Base-by-base conservation (phyloP, 1,139 yeast species). In the Geotrichum siamense region DNA sequence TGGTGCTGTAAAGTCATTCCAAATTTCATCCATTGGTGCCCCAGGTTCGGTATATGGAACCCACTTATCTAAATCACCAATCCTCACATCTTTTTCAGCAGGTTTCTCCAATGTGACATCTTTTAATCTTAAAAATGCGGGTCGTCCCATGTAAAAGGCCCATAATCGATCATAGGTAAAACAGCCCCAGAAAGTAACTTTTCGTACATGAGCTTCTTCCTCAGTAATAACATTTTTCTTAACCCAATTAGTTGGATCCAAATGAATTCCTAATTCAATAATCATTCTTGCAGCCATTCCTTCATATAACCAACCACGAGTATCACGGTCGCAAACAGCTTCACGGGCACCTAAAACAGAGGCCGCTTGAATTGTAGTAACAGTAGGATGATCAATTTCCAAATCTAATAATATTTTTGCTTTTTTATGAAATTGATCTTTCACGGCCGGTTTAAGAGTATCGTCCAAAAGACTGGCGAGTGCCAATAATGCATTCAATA, bases 201-300 rank as follows among this genome's bases (percentile, higher is more conserved):
- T 50, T 15, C 59, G 44, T 28, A 48, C 52, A 19, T 46, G 43
- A 13, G 49, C 53, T 40, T 55, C 59, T 22, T 55, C 55, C 10
- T 37, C 48, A n/a, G 51, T 39, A 3, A 55, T 39, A 22, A 48
- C 45, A 2, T 56, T 55, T 17, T 50, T 45, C 16, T 51, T 48
- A 20, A 49, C 47, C 39, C 55, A 48, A 8, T 43, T 41, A 17
- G 47, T 47, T 20, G 51, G 49, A 37, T 55, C 53, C 10, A 54
- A 42, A 41, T 55, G 59, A n/a, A 51, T 43, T 2, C 59, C 59
- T 38, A 55, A 40, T 30, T 55, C 59, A 5, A 55, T 47, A 2
- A 55, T 55, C 56, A 55, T 56, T 17, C 59, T 48, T 31, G 52
- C 49, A 6, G 59, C 56, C 57, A 55, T 55, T 6, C 59, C 59